These are phyloP conservation scores for Backusella tarrabulga DNA, from an alignment of 192 early-diverging fungal genomes.

Conservation along the genomic window DNA sequence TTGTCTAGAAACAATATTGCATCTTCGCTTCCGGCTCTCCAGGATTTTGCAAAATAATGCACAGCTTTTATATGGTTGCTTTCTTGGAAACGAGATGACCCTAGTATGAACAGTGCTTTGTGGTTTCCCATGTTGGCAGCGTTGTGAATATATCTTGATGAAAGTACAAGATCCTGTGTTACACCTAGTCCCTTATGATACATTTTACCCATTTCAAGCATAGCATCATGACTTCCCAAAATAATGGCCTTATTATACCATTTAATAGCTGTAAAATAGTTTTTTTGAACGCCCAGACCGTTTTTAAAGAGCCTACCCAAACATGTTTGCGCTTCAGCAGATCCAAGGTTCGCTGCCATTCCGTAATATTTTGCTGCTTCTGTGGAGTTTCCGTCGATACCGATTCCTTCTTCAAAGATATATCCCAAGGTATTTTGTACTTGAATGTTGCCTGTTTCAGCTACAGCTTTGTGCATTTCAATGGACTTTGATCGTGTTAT, in stretches of 20 bases:
- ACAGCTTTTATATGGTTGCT: background rate
- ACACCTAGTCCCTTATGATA: background rate
- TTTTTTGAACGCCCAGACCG: background rate
- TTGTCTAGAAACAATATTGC: background rate
- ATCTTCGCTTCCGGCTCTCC: background rate
- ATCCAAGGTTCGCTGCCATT: background rate
- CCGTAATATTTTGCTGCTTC: background rate
- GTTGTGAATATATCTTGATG: background rate
- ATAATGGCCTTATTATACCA: background rate
- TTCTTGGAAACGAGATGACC: background rate
- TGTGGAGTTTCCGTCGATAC: background rate
- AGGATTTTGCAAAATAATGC: background rate
- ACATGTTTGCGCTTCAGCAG: background rate
- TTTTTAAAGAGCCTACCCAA: background rate
- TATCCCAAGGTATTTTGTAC: background rate
- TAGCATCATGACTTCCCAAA: background rate
- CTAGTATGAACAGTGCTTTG: background rate
- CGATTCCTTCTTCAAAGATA: background rate
- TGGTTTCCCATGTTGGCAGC: background rate
- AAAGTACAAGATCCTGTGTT: background rate
- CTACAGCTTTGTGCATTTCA: background rate
- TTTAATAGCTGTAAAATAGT: background rate
- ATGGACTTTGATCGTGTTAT: background rate
- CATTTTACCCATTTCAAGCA: conserved; percentile 2
- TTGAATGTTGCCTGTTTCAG: background rate